Evolutionary conservation across 148 eudicot species (phyloP), one percentile per base, ranked within the genome.

Genomic region (Camellia japonica): DNA sequence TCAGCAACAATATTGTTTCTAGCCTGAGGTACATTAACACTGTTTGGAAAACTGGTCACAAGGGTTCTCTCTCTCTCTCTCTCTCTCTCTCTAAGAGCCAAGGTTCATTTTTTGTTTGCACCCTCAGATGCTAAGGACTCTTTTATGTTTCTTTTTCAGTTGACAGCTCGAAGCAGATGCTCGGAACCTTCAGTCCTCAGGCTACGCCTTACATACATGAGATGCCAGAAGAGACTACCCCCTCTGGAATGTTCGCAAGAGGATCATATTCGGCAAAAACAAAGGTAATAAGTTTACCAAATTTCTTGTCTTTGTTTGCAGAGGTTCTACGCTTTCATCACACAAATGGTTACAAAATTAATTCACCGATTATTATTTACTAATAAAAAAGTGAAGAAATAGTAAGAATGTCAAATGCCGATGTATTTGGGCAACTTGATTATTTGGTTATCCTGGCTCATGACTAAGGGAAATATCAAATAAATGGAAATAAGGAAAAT

Each of bases 1-100:
- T 93, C 73, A 87, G 80, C 74, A 91, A 93, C 80, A 90, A 90
- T 20, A 85, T 89, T 83, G 97, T 93, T 47, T 93, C 88, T 38
- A 95, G 97, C 55, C 90, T 93, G 6, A 83, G 90, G 75, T 93
- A 93, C 84, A 82, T 80, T 20, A 90, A 91, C 80, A 91, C 88
- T 60, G 89, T 91, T 11, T 93, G 95, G 95, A 93, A 93, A 84
- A 89, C 93, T 16, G 97, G 97, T 56, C 79, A 91, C 49, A 90
- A 87, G 89, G 95, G 97, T 91, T 87, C 41, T 69, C 47, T 42
- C 44, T 54, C 75, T 64, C 59, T 64, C 44, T 8, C 51, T 14
- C 56, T 49, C 55, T n/a, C n/a, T n/a, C n/a, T n/a, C n/a, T n/a
- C n/a, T n/a, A n/a, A n/a, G n/a, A n/a, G n/a, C n/a, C n/a, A n/a